A percentile compares a stretch with the other conserved stretches of the same genome.
phyloP scores from a whole-genome alignment of 768 basidiomycete species.

The Boletellus sp. region DNA sequence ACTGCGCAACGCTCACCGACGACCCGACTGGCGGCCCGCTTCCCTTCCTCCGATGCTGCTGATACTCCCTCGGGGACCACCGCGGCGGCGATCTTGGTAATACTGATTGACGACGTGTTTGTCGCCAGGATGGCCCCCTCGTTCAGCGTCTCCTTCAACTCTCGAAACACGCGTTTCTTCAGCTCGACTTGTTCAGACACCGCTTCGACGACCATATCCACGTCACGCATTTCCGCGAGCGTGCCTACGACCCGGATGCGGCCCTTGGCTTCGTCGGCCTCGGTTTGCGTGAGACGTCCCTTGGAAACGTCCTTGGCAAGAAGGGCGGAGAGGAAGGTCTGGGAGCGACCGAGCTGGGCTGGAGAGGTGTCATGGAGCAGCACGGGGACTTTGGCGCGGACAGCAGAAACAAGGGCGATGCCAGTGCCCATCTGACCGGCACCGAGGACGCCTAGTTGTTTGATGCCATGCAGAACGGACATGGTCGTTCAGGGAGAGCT shows the following conservation, averaged over 20 bases:
- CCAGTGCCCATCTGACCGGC: slow-evolving; percentile 91
- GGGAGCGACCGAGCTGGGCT: slow-evolving; percentile 69
- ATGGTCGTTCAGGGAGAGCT: slow-evolving; percentile 10
- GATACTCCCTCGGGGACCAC: slow-evolving; percentile 57
- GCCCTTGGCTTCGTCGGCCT: slow-evolving; percentile 70
- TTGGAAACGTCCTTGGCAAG: slow-evolving; percentile 88
- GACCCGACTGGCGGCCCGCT: slow-evolving; percentile 64
- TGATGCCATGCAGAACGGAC: slow-evolving; percentile 66
- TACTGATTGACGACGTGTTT: slow-evolving; percentile 92
- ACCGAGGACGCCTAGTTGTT: slow-evolving; percentile 72
- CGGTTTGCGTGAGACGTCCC: slow-evolving; percentile 62
- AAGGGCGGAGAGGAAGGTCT: slow-evolving; percentile 73
- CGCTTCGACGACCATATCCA: slow-evolving; percentile 92
- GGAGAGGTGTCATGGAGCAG: slow-evolving; percentile 78
- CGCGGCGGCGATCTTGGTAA: slow-evolving; percentile 88
- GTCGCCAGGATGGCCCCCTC: slow-evolving; percentile 80
- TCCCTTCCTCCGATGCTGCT: slow-evolving; percentile 61
- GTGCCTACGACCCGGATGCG: slow-evolving; percentile 62
- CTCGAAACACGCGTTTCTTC: slow-evolving; percentile 74
- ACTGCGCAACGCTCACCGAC: slow-evolving; percentile 53
- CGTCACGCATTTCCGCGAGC: slow-evolving; percentile 63
- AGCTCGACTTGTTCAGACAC: slow-evolving; percentile 80
- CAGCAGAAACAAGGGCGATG: slow-evolving; percentile 82
- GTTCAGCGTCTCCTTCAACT: slow-evolving; percentile 62
- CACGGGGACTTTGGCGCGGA: slow-evolving; percentile 83